A percentile compares a stretch with the other conserved stretches of the same genome.
Conservation (phyloP, 2,329 filamentous ascomycete genomes). For the Neonectria ditissima region DNA sequence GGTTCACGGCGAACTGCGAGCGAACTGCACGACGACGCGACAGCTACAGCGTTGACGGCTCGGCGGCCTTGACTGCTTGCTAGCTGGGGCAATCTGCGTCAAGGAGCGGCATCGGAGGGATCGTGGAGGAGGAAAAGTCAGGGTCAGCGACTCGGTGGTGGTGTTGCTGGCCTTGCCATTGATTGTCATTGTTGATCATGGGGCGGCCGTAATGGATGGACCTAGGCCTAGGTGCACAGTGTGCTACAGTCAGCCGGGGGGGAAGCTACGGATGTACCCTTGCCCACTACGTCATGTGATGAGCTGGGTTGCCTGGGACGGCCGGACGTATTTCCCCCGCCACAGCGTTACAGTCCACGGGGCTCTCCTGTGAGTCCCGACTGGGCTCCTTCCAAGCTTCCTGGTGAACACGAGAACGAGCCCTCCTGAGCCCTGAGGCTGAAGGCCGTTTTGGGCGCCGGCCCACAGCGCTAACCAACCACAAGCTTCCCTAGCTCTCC, state of each 20-base stretch:
- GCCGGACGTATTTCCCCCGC: not conserved
- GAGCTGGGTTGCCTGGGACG: constrained; percentile 12
- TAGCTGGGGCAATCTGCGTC: constrained; percentile 17
- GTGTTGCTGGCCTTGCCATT: not conserved
- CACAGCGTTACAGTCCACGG: not conserved
- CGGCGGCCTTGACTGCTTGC: constrained; percentile 23
- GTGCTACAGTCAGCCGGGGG: constrained; percentile 5
- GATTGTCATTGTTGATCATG: constrained; percentile 24
- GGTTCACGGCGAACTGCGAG: constrained; percentile 8
- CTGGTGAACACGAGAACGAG: too few species aligned
- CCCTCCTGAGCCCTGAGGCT: too few species aligned
- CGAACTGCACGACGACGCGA: constrained; percentile 19
- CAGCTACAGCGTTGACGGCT: constrained; percentile 16
- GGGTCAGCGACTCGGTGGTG: constrained; percentile 15
- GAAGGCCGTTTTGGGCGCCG: too few species aligned
- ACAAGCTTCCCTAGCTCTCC: too few species aligned
- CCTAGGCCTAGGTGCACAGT: not conserved
- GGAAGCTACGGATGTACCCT: constrained; percentile 30
- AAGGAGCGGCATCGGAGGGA: constrained; percentile 24
- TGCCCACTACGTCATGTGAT: constrained; percentile 44
- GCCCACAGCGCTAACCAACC: too few species aligned
- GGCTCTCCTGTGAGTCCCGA: too few species aligned
- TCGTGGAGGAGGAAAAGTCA: constrained; percentile 1
- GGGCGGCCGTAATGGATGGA: constrained; percentile 4
- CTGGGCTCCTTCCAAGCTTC: too few species aligned